These are phyloP conservation scores for Paecilomyces dactylethromorphus DNA, from an alignment of 2,329 filamentous ascomycete genomes.

Conservation along the genomic window DNA sequence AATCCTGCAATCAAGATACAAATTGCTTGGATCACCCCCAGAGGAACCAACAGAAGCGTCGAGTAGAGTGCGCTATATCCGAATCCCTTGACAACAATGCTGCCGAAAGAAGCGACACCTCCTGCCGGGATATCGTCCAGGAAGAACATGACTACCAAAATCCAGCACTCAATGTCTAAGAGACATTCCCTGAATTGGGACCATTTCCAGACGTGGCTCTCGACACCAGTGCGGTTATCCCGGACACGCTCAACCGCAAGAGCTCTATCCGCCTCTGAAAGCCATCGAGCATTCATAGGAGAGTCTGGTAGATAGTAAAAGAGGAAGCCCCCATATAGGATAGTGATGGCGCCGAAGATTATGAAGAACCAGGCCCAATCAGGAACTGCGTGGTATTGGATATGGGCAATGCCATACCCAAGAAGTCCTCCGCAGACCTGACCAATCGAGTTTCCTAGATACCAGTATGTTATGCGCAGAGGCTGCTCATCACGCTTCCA, in stretches of 20 bases:
- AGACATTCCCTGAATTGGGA: constrained; percentile 40
- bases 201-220: constrained; percentile 42
- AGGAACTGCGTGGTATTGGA: constrained; percentile 10
- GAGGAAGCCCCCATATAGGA: constrained; percentile 13
- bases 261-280: constrained; percentile 24
- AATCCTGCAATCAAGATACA: neutral
- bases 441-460: constrained; percentile 34
- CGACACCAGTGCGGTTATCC: constrained; percentile 37
- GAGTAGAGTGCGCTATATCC: constrained; percentile 4
- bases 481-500: constrained; percentile 17
- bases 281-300: constrained; percentile 23
- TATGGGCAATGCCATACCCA: constrained; percentile 39
- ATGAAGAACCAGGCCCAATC: constrained; percentile 11
- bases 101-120: constrained; percentile 10
- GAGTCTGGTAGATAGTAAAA: constrained; percentile 30
- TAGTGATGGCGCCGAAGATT: neutral
- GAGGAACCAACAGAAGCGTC: neutral
- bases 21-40: neutral
- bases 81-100: constrained; percentile 9
- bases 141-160: constrained; percentile 4
- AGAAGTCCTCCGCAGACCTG: constrained; percentile 38
- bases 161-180: constrained; percentile 34
- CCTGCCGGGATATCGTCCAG: constrained; percentile 3
- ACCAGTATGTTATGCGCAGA: constrained; percentile 19
- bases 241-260: constrained; percentile 29